phyloP scores from a whole-genome alignment of 106 monocot genomes.

The Posidonia australis region DNA sequence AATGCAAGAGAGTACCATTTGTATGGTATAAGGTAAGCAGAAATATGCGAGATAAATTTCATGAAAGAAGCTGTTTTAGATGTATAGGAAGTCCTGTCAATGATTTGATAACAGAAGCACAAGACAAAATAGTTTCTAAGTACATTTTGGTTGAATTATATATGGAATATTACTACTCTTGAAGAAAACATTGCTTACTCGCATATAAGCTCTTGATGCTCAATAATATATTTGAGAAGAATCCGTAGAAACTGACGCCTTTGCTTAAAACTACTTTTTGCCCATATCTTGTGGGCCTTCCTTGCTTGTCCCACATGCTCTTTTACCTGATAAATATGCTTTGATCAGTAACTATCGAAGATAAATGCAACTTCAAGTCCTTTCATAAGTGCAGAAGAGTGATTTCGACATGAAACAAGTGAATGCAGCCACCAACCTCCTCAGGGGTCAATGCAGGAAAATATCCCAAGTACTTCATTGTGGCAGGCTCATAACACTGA shows the following conservation, averaged over 20 bases:
- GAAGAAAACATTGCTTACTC: constrained; percentile 45
- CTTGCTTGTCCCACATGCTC: constrained; percentile 96
- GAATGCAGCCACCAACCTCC: constrained; percentile 47
- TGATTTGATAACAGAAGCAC: background rate
- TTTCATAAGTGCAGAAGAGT: background rate
- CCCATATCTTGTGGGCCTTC: constrained; percentile 92
- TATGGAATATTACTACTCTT: too few species aligned
- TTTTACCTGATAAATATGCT: constrained; percentile 47
- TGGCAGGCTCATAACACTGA: constrained; percentile 94
- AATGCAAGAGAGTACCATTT: too few species aligned
- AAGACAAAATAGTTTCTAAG: background rate
- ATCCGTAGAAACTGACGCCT: constrained; percentile 86
- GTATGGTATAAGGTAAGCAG: too few species aligned
- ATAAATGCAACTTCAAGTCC: background rate
- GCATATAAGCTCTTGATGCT: constrained; percentile 98
- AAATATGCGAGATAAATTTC: too few species aligned
- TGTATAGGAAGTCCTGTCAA: background rate
- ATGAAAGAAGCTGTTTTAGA: too few species aligned
- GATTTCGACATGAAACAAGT: background rate
- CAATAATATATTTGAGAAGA: constrained; percentile 97
- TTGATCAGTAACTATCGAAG: background rate
- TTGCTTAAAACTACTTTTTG: constrained; percentile 78
- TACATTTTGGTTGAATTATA: too few species aligned
- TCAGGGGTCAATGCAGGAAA: constrained; percentile 78
- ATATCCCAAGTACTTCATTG: constrained; percentile 87